phyloP scores from a whole-genome alignment of 2,329 filamentous ascomycete genomes.

The Tolypocladium sp. region DNA sequence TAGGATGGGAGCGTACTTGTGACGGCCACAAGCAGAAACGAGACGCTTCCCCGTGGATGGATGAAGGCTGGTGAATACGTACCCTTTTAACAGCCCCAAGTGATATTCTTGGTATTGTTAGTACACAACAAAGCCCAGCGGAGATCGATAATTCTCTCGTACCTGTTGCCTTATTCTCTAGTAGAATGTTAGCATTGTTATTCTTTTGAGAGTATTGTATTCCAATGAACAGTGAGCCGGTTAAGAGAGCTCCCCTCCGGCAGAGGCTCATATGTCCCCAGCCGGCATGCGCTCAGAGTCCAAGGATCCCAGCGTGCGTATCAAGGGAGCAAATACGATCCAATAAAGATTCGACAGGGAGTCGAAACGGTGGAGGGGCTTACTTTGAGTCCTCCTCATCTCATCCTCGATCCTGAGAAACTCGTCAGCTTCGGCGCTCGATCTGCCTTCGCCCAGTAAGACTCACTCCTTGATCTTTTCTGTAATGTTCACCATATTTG shows the following conservation, averaged over 20 bases:
- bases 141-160: constrained; percentile 24
- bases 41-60: background rate
- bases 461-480: constrained; percentile 98
- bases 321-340: background rate
- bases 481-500: constrained; percentile 95
- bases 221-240: background rate
- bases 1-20: background rate
- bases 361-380: constrained; percentile 17
- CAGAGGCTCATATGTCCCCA: background rate
- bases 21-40: background rate
- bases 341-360: background rate
- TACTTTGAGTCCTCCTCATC: constrained; percentile 98
- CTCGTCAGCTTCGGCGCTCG: constrained; percentile 11
- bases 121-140: background rate
- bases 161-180: constrained; percentile 99
- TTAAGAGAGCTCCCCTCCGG: too few species aligned
- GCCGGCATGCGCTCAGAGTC: background rate
- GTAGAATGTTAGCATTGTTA: constrained; percentile 17
- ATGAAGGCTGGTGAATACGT: constrained; percentile 15
- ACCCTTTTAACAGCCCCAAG: constrained; percentile 96
- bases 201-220: background rate
- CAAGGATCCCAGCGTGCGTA: background rate
- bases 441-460: background rate
- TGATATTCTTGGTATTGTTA: constrained; percentile 69
- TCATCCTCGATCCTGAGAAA: constrained; percentile 90